phyloP scores from a whole-genome alignment of 2,329 filamentous ascomycete species.

The Aspergillus awamori region DNA sequence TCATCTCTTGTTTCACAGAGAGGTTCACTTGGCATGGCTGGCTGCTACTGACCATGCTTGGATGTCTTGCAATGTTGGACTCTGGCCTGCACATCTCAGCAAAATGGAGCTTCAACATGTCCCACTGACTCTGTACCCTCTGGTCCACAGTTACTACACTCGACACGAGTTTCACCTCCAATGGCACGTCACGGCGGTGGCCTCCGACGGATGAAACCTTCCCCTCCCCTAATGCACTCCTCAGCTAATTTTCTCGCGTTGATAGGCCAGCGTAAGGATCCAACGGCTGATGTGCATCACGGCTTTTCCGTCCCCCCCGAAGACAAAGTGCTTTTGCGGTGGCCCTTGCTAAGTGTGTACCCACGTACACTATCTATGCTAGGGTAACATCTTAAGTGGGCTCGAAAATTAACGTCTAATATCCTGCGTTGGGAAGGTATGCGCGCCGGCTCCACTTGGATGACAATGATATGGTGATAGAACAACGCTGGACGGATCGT shows the following conservation, averaged over 20 bases:
- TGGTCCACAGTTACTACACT: background rate
- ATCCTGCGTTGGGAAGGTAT: conserved; percentile 3
- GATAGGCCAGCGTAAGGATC: conserved; percentile 5
- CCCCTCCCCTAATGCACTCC: background rate
- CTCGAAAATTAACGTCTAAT: background rate
- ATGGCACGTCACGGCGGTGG: background rate
- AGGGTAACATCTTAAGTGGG: background rate
- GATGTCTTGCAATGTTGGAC: background rate
- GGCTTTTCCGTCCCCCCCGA: background rate
- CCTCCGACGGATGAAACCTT: background rate
- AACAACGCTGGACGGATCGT: background rate
- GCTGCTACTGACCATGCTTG: background rate
- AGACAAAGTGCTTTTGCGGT: background rate
- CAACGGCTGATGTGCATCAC: conserved; percentile 7
- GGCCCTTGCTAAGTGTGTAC: background rate
- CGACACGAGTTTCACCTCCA: background rate
- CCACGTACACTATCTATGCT: conserved; percentile 2
- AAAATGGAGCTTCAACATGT: background rate
- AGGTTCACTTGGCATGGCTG: background rate
- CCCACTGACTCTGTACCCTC: background rate
- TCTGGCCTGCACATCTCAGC: too few relatives aligned
- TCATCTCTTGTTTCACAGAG: background rate
- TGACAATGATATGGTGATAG: background rate
- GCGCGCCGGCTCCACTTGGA: conserved; percentile 1
- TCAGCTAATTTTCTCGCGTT: background rate